Evolutionary conservation across 2,329 filamentous ascomycete species (phyloP).

Genomic region (Aurifilum marmelostoma): DNA sequence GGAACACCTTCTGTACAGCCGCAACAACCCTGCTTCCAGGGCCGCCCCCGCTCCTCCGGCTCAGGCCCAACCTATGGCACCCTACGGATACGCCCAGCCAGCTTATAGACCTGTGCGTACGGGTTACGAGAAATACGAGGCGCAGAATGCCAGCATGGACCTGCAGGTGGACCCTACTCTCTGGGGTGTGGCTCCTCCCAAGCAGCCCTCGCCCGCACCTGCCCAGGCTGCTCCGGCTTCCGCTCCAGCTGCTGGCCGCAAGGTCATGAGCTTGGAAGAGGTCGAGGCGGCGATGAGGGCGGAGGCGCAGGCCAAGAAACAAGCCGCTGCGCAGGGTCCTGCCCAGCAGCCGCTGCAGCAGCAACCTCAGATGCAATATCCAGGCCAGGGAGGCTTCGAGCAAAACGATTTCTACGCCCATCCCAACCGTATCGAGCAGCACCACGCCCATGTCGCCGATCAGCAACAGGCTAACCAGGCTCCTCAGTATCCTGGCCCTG

Average conservation of each 20-base stretch:
- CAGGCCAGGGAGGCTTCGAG: constrained; percentile 25
- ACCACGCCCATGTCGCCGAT: constrained; percentile 32
- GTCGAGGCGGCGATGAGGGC: constrained; percentile 89
- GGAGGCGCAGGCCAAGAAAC: constrained; percentile 59
- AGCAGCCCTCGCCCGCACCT: constrained; percentile 43
- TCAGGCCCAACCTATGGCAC: constrained; percentile 38
- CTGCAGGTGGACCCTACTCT: constrained; percentile 91
- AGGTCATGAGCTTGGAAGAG: constrained; percentile 95
- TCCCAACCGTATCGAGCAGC: constrained; percentile 24
- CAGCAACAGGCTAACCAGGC: constrained; percentile 36
- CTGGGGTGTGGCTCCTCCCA: constrained; percentile 79
- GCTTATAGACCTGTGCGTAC: constrained; percentile 67
- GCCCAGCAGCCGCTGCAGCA: constrained; percentile 37
- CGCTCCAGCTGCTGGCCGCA: constrained; percentile 55
- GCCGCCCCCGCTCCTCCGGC: constrained; percentile 42
- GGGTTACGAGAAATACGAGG: constrained; percentile 90
- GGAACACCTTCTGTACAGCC: constrained; percentile 82
- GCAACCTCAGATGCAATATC: constrained; percentile 28
- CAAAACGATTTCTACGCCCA: constrained; percentile 24
- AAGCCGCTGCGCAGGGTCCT: constrained; percentile 40
- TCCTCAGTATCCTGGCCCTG: constrained; percentile 42
- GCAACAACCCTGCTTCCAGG: constrained; percentile 67
- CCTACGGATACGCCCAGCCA: constrained; percentile 46
- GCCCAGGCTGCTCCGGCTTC: constrained; percentile 36
- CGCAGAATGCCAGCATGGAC: constrained; percentile 82